Evolutionary conservation across 2,329 filamentous ascomycete species (phyloP), one percentile per base, ranked within the genome.

Genomic region (Kalmusia sp.): DNA sequence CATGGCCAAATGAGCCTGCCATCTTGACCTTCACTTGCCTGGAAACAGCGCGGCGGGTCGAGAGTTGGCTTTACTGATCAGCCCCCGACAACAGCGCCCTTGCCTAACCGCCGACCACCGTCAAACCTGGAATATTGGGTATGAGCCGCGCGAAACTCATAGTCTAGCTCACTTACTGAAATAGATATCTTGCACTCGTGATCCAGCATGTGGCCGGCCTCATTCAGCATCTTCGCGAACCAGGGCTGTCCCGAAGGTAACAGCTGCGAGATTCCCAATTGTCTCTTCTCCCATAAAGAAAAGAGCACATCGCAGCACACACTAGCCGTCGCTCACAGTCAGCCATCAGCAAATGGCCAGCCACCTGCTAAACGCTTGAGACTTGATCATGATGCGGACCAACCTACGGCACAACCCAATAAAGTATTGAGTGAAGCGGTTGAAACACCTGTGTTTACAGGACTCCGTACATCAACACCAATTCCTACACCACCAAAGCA

Each of bases 211-310:
- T 72, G 68, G 68, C 68, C 69, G 11, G 68, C 68, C 24, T 57
- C 61, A 17, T 67, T 60, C 54, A 65, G 62, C 27, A 57, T 57
- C 43, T 71, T 71, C 49, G 55, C 57, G 33, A 63, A 57, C 9
- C 41, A 67, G 31, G 14, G 74, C 24, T 88, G 85, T 67, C 85
- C 85, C 7, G 75, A 79, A 56, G 77, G 77, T 47, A 39, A 71
- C 22, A 53, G 57, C 15, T 88, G 85, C 70, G 63, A 70, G 25
- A 72, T 87, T 11, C 73, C 81, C 12, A 79, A 80, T 57, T 88
- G 85, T 72, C 80, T 87, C 17, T 88, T 87, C 70, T 77, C 73
- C 11, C 85, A 88, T 69, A 68, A 79, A 49, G 49, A 63, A 12
- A n/a, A 49, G 30, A 60, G 52, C 33, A 8, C 53, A 30, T 48